These are phyloP conservation scores for Trichoderma harzianum DNA, from an alignment of 2,329 filamentous ascomycete species.

Conservation along the genomic window DNA sequence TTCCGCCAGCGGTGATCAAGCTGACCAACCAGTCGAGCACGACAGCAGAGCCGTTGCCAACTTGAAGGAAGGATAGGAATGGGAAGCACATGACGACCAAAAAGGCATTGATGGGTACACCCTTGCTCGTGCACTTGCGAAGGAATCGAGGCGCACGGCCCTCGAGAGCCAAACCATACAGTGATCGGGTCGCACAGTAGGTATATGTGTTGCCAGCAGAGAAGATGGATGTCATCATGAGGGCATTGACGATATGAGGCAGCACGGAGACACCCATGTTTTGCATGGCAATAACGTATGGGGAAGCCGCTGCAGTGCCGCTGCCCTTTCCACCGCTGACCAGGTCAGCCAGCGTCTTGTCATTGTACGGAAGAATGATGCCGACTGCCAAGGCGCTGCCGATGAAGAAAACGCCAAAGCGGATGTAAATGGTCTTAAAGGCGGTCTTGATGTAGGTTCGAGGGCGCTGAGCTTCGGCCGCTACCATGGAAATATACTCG, in stretches of 20 bases:
- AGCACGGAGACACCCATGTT: constrained; percentile 52
- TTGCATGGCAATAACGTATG: constrained; percentile 61
- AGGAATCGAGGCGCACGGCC: constrained; percentile 51
- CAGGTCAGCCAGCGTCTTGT: constrained; percentile 49
- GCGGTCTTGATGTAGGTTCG: constrained; percentile 62
- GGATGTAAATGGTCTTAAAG: constrained; percentile 71
- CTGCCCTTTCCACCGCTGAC: constrained; percentile 41
- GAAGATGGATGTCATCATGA: constrained; percentile 43
- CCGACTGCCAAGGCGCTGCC: constrained; percentile 64
- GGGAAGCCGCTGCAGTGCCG: constrained; percentile 53
- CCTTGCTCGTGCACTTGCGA: constrained; percentile 55
- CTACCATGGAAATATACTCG: constrained; percentile 66
- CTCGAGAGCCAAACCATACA: constrained; percentile 50
- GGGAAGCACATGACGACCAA: constrained; percentile 51
- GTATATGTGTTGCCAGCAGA: constrained; percentile 51
- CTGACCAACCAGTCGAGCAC: constrained; percentile 54
- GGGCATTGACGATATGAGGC: constrained; percentile 56
- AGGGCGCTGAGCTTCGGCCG: constrained; percentile 65
- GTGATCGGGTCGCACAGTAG: constrained; percentile 48
- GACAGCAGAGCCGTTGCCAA: constrained; percentile 45
- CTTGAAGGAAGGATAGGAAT: constrained; percentile 51
- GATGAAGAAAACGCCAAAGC: constrained; percentile 68
- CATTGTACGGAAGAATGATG: constrained; percentile 64
- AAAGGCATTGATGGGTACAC: constrained; percentile 60
- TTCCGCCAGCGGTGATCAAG: constrained; percentile 54